phyloP scores from a whole-genome alignment of 2,329 filamentous ascomycete genomes.

The Venturia effusa region DNA sequence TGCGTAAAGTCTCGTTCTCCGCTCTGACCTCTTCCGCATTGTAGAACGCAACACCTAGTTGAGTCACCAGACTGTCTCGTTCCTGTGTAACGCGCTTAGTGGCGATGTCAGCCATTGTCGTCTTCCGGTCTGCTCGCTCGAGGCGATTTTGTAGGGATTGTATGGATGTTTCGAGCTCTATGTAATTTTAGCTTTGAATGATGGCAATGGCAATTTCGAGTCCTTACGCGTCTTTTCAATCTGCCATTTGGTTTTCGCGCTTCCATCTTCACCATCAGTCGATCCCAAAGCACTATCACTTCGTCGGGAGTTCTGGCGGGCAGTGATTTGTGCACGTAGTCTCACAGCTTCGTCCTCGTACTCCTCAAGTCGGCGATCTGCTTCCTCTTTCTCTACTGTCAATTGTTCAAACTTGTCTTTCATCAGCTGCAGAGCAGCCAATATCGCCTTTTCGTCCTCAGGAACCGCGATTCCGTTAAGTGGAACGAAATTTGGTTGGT shows the following conservation, averaged over 20 bases:
- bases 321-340: slow-evolving; percentile 36
- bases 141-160: slow-evolving; percentile 50
- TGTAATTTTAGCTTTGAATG: not conserved
- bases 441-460: slow-evolving; percentile 52
- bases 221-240: slow-evolving; percentile 46
- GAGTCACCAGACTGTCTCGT: slow-evolving; percentile 53
- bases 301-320: slow-evolving; percentile 28
- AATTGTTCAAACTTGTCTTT: slow-evolving; percentile 47
- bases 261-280: slow-evolving; percentile 33
- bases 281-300: slow-evolving; percentile 36
- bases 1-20: slow-evolving; percentile 31
- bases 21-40: slow-evolving; percentile 41
- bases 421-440: slow-evolving; percentile 47
- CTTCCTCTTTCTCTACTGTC: slow-evolving; percentile 43
- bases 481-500: slow-evolving; percentile 28
- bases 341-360: slow-evolving; percentile 42
- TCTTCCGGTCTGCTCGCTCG: slow-evolving; percentile 51
- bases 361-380: slow-evolving; percentile 38
- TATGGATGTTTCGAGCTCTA: slow-evolving; percentile 49
- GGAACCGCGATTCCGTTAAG: slow-evolving; percentile 47
- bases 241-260: slow-evolving; percentile 26
- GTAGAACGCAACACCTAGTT: slow-evolving; percentile 49
- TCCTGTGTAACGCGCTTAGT: slow-evolving; percentile 53
- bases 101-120: slow-evolving; percentile 51
- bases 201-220: not conserved